Percentiles rank a stretch among this genome's conserved stretches.
Evolutionary conservation across 129 eudicot genomes (phyloP).

Genomic region (Lactuca sativa): DNA sequence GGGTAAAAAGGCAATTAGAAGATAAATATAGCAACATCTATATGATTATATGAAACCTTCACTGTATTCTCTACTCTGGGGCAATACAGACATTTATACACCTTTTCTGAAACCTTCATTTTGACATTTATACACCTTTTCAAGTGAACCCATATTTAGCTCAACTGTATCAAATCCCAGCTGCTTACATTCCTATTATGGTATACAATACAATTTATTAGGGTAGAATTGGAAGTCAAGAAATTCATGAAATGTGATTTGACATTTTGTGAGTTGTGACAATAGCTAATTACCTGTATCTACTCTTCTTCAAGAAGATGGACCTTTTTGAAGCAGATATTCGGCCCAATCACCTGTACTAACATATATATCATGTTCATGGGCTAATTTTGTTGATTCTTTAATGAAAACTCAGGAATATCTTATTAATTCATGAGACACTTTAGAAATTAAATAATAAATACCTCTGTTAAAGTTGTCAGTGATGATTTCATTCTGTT

Average conservation of each 20-base stretch:
- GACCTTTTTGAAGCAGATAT: slow-evolving; percentile 58
- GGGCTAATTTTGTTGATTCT: slow-evolving; percentile 45
- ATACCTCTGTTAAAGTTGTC: neutral
- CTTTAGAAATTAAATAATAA: neutral
- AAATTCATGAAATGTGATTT: neutral
- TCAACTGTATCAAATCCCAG: slow-evolving; percentile 91
- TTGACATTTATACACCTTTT: neutral
- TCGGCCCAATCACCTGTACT: slow-evolving; percentile 98
- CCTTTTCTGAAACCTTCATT: too few species aligned
- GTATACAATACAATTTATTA: neutral
- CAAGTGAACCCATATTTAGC: slow-evolving; percentile 66
- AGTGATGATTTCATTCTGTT: neutral
- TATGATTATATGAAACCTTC: too few species aligned
- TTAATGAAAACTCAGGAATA: slow-evolving; percentile 34
- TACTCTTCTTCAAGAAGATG: slow-evolving; percentile 74
- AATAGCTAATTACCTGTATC: slow-evolving; percentile 50
- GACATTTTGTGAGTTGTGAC: neutral
- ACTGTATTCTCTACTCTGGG: too few species aligned
- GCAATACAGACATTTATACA: neutral
- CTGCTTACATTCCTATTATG: slow-evolving; percentile 74
- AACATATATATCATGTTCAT: slow-evolving; percentile 76
- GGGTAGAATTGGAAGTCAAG: neutral
- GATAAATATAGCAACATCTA: too few species aligned
- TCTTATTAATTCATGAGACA: neutral
- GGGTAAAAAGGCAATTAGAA: neutral